Base-by-base conservation (phyloP, 2,329 filamentous ascomycete species). In the Aspergillus latus region DNA sequence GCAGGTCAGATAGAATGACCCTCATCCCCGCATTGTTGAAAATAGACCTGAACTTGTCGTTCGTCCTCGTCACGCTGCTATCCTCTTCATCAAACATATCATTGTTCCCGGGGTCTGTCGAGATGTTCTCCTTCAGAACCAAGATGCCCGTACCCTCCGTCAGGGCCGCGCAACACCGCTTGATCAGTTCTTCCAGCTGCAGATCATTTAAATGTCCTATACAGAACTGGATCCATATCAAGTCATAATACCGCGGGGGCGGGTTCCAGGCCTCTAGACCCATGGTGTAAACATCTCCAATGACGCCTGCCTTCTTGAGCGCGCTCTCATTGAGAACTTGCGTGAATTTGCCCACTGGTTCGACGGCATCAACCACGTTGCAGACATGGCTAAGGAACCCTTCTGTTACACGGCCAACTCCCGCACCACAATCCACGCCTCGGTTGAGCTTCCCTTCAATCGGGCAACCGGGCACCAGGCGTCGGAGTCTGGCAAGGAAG, bases 401-500 rank as follows among this genome's bases (percentile, higher is more conserved):
- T 56, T 88, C 81, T 0, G 91, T 96, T 57, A 97, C 83, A 40
- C 93, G 82, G 0, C 92, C 93, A 56, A 96, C 95, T 0, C 92
- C 84, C 0, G 84, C 84, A 15, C 84, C 84, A 61, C 83, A 85
- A 66, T 87, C 84, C 11, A 80, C 81, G 2, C 76, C 82, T n/a
- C 77, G 68, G 5, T 40, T 21, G 1, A 72, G 45, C 26, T 65
- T 64, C 9, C 60, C 62, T 8, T 56, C 50, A 2, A 50, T 62
- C 7, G 56, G 47, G 2, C 52, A 55, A 8, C 54, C 36, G 11
- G 59, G 49, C 4, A 68, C 58, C 28, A 68, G 50, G 2, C 71
- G 67, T 4, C 82, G 82, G 3, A 90, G 75, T 65, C 88, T 89
- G 9, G 82, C 80, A 32, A 91, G 72, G 69, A 92, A 90, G 47